A percentile compares a stretch with the other conserved stretches of the same genome.
These are phyloP conservation scores for Casaregolazyma lundiana DNA, from an alignment of 1,139 yeast genomes.

Conservation along the genomic window DNA sequence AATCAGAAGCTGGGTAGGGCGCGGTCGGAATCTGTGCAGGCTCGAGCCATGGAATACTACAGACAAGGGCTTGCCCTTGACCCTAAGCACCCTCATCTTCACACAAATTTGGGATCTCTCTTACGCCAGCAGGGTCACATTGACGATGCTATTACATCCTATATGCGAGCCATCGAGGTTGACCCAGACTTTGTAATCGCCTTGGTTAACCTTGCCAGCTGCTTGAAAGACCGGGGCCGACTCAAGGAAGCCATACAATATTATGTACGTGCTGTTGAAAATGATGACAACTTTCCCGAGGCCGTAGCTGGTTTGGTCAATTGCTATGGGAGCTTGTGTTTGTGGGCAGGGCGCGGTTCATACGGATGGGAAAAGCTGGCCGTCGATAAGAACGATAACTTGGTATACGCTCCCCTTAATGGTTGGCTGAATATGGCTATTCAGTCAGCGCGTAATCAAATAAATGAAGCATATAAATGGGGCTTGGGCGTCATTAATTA, in stretches of 20 bases:
- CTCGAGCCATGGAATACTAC: slow-evolving; percentile 26
- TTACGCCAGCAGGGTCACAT: slow-evolving; percentile 32
- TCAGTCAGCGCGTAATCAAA: slow-evolving; percentile 26
- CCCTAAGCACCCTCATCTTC: slow-evolving; percentile 32
- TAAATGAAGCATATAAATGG: slow-evolving; percentile 27
- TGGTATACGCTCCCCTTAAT: slow-evolving; percentile 18
- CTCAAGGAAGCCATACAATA: slow-evolving; percentile 31
- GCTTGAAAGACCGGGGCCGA: slow-evolving; percentile 33
- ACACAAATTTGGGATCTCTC: slow-evolving; percentile 34
- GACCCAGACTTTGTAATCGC: slow-evolving; percentile 34
- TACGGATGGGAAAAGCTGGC: slow-evolving; percentile 29
- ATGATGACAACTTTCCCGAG: slow-evolving; percentile 31
- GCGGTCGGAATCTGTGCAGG: neutral
- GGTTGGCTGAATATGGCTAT: slow-evolving; percentile 32
- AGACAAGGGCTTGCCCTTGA: slow-evolving; percentile 32
- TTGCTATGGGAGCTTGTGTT: slow-evolving; percentile 32
- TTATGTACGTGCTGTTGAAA: slow-evolving; percentile 30
- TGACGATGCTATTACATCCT: slow-evolving; percentile 31
- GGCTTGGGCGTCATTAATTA: slow-evolving; percentile 27
- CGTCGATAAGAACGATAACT: slow-evolving; percentile 27
- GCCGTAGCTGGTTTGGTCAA: slow-evolving; percentile 34
- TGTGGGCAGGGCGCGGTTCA: slow-evolving; percentile 34
- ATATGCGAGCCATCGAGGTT: slow-evolving; percentile 30
- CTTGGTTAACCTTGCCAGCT: slow-evolving; percentile 33
- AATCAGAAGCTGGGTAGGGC: neutral